Evolutionary conservation across 1,139 yeast genomes (phyloP).

Genomic region (Magnusiomyces fungicola): DNA sequence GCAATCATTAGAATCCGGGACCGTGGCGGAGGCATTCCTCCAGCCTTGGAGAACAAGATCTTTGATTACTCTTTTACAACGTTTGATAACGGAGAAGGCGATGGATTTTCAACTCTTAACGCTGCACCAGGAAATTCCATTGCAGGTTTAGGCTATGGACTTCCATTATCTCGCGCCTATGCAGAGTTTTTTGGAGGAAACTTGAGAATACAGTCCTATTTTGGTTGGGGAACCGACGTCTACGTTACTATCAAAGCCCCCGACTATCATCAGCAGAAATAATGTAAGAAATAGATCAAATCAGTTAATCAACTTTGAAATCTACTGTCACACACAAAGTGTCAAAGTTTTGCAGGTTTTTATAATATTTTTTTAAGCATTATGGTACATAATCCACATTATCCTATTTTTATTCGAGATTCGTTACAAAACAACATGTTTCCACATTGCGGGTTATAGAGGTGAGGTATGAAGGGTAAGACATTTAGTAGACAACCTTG

Average conservation of each 20-base stretch:
- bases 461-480: too few species aligned
- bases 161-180: slow-evolving; percentile 74
- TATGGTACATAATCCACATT: neutral
- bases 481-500: slow-evolving; percentile 58
- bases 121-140: slow-evolving; percentile 69
- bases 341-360: too few species aligned
- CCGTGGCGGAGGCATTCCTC: slow-evolving; percentile 81
- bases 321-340: too few species aligned
- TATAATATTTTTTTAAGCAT: too few species aligned
- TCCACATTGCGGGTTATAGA: too few species aligned
- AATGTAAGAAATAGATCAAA: too few species aligned
- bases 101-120: slow-evolving; percentile 44
- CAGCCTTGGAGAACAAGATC: slow-evolving; percentile 53
- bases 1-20: slow-evolving; percentile 63
- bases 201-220: slow-evolving; percentile 68
- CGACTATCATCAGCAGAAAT: slow-evolving; percentile 39
- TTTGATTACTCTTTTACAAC: slow-evolving; percentile 86
- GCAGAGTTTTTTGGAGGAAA: slow-evolving; percentile 68
- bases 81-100: slow-evolving; percentile 51
- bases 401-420: neutral
- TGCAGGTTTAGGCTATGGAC: slow-evolving; percentile 96
- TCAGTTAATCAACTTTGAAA: too few species aligned
- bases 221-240: slow-evolving; percentile 84
- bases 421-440: slow-evolving; percentile 2
- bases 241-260: slow-evolving; percentile 48